Conservation (phyloP, 345 rosid genomes). For the Salix caprea region DNA sequence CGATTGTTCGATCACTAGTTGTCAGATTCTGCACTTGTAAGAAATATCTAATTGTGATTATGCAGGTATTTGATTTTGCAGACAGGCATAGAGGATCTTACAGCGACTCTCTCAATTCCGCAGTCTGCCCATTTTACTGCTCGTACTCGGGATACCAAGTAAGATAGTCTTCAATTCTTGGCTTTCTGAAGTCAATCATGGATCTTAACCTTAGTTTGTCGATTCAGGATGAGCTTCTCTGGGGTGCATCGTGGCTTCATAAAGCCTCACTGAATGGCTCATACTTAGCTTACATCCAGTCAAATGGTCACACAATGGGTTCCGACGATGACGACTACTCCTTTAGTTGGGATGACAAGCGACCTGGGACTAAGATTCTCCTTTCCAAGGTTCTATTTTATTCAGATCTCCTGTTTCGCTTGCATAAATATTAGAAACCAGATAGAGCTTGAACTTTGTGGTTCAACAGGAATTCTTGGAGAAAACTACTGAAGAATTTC, state of each 20-base stretch:
- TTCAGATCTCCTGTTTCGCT: background rate
- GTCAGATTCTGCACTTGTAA: background rate
- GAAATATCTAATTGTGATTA: constrained; percentile 5
- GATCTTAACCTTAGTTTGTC: background rate
- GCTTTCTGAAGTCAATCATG: background rate
- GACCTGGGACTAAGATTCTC: constrained; percentile 83
- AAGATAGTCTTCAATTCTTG: constrained; percentile 3
- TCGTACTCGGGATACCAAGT: constrained; percentile 68
- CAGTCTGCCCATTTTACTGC: constrained; percentile 84
- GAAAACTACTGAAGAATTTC: constrained; percentile 40
- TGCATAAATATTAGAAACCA: background rate
- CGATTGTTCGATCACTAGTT: background rate
- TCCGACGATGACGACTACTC: constrained; percentile 79
- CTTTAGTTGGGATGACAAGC: constrained; percentile 98
- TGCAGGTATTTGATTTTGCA: constrained; percentile 73
- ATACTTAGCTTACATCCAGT: constrained; percentile 66
- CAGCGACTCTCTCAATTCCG: constrained; percentile 48
- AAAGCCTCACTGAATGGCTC: constrained; percentile 67
- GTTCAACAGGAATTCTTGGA: constrained; percentile 51
- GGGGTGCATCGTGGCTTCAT: constrained; percentile 98
- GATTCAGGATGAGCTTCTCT: constrained; percentile 82
- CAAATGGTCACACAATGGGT: constrained; percentile 77
- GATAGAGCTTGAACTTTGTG: background rate
- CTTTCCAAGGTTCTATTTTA: constrained; percentile 61
- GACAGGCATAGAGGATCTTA: constrained; percentile 66